Conservation (phyloP, 2,329 filamentous ascomycete genomes). For the Hypoxylon sp. region DNA sequence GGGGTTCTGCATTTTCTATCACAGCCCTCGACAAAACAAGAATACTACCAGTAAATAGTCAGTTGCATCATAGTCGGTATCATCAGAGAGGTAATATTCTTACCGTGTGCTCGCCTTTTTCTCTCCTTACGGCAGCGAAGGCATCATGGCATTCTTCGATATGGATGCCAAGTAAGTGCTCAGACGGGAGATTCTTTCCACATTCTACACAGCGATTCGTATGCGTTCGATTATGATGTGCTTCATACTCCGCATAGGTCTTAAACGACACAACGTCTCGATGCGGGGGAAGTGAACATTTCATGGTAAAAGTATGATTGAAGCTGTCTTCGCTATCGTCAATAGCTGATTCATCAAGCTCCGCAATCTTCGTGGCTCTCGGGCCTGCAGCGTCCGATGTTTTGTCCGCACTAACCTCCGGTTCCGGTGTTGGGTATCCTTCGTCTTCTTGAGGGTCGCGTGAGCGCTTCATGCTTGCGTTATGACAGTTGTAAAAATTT, state of each 20-base stretch:
- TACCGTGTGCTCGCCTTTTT: slow-evolving; percentile 88
- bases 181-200: slow-evolving; percentile 86
- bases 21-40: slow-evolving; percentile 90
- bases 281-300: slow-evolving; percentile 86
- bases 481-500: slow-evolving; percentile 40
- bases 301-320: slow-evolving; percentile 68
- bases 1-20: slow-evolving; percentile 85
- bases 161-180: slow-evolving; percentile 83
- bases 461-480: slow-evolving; percentile 69
- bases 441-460: slow-evolving; percentile 68
- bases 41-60: slow-evolving; percentile 67
- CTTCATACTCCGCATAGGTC: slow-evolving; percentile 84
- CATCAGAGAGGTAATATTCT: slow-evolving; percentile 49
- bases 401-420: slow-evolving; percentile 37
- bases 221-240: slow-evolving; percentile 85
- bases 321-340: slow-evolving; percentile 40
- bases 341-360: slow-evolving; percentile 63
- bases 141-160: slow-evolving; percentile 93
- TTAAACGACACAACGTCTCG: slow-evolving; percentile 75
- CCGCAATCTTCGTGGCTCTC: slow-evolving; percentile 65
- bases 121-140: slow-evolving; percentile 76
- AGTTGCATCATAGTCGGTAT: slow-evolving; percentile 11
- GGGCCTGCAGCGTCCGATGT: slow-evolving; percentile 33
- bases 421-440: slow-evolving; percentile 39
- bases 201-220: slow-evolving; percentile 88